Conservation (phyloP, 345 rosid genomes). For the Populus deltoides region DNA sequence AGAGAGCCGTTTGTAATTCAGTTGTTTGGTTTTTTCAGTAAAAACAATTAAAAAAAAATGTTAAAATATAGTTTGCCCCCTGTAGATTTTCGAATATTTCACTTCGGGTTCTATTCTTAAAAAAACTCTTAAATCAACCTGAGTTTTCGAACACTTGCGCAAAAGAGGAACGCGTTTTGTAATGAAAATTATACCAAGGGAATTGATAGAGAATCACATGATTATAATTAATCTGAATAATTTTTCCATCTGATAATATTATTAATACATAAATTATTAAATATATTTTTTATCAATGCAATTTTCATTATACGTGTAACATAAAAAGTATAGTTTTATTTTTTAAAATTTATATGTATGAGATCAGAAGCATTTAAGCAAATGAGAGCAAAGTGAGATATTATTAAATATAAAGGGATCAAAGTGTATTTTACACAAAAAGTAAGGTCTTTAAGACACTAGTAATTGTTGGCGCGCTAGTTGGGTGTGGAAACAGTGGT, state of each 20-base stretch:
- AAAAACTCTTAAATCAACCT: rapidly evolving
- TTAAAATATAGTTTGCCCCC: not conserved
- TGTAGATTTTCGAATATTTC: not conserved
- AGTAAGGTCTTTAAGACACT: no score
- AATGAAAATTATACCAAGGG: not conserved
- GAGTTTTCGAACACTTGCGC: not conserved
- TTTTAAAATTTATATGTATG: not conserved
- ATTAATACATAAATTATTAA: not conserved
- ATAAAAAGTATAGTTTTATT: no score
- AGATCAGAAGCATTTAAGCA: not conserved
- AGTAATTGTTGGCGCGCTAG: no score
- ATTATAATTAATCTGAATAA: no score
- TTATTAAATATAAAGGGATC: not conserved
- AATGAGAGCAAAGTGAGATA: not conserved
- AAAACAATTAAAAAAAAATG: no score
- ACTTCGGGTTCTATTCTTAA: not conserved
- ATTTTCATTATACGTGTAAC: no score
- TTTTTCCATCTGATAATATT: no score
- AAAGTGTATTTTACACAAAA: not conserved
- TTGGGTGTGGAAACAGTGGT: no score
- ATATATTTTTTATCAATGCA: not conserved
- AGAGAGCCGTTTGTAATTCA: not conserved
- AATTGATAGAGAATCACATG: not conserved
- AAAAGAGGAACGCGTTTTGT: not conserved
- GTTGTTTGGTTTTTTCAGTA: not conserved